A percentile compares a stretch with the other conserved stretches of the same genome.
phyloP scores from a whole-genome alignment of 225 moss, liverwort and hornwort species.

The Physcomitrellopsis africana region DNA sequence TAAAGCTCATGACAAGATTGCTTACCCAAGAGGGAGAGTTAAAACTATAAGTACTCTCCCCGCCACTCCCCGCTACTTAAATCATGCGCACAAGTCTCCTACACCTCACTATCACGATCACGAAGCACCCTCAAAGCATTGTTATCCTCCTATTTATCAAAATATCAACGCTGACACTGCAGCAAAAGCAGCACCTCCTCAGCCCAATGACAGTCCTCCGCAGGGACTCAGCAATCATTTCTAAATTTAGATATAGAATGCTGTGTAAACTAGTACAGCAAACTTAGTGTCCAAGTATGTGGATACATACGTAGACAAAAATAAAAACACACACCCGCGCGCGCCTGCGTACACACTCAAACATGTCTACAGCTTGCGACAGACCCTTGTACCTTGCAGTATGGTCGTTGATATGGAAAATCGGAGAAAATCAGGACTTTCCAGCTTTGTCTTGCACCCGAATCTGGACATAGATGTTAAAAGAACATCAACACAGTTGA shows the following conservation, averaged over 20 bases:
- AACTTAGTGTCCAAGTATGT: no score
- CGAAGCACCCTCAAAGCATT: constrained; percentile 24
- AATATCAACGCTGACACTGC: background rate
- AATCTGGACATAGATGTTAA: background rate
- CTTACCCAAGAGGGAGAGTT: constrained; percentile 1
- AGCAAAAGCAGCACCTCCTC: constrained; percentile 11
- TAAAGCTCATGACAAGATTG: constrained; percentile 20
- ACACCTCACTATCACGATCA: background rate
- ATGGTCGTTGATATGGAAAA: constrained; percentile 4
- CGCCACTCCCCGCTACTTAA: constrained; percentile 5
- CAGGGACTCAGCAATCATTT: background rate
- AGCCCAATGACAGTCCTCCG: constrained; percentile 6
- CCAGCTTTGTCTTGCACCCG: background rate
- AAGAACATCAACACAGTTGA: no score
- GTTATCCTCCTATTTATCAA: constrained; percentile 19
- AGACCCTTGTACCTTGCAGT: background rate
- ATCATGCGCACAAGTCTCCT: background rate
- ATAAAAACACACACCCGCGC: no score
- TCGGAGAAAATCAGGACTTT: background rate
- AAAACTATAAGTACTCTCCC: constrained; percentile 15
- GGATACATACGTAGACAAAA: no score
- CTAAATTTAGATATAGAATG: background rate
- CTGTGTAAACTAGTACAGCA: no score
- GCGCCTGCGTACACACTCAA: background rate
- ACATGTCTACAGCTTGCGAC: background rate